Evolutionary conservation across 2,329 filamentous ascomycete species (phyloP).

Genomic region (Metarhizium guizhouense): DNA sequence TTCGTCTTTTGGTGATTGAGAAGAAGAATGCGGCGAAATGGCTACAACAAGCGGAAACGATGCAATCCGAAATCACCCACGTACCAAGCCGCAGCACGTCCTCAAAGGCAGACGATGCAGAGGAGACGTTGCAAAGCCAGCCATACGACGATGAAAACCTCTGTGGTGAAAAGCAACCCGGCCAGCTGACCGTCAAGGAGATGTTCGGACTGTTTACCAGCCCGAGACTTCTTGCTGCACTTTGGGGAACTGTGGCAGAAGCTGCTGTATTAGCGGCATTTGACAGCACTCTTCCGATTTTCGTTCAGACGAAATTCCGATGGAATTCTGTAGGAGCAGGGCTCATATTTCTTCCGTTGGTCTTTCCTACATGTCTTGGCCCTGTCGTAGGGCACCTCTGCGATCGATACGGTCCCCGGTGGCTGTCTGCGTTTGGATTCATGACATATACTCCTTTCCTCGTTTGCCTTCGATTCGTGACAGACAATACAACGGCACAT

Average conservation of each 20-base stretch:
- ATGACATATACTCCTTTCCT: slow-evolving; percentile 24
- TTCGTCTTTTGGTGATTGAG: slow-evolving; percentile 25
- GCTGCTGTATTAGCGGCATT: slow-evolving; percentile 22
- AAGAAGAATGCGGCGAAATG: slow-evolving; percentile 21
- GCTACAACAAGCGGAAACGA: slow-evolving; percentile 5
- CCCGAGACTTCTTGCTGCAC: slow-evolving; percentile 22
- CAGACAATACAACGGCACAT: slow-evolving; percentile 18
- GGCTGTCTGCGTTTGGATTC: slow-evolving; percentile 23
- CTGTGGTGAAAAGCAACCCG: background rate
- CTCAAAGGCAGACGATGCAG: background rate
- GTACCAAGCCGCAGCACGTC: background rate
- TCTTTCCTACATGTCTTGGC: slow-evolving; percentile 21
- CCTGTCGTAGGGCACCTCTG: slow-evolving; percentile 21
- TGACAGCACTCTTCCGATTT: slow-evolving; percentile 24
- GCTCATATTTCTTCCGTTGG: slow-evolving; percentile 24
- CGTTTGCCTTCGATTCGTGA: slow-evolving; percentile 23
- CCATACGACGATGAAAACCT: background rate
- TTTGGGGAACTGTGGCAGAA: slow-evolving; percentile 26
- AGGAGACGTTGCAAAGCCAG: background rate
- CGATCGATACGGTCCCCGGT: slow-evolving; percentile 26
- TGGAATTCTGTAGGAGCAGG: slow-evolving; percentile 26
- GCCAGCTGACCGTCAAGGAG: slow-evolving; percentile 6
- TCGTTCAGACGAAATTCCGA: slow-evolving; percentile 18
- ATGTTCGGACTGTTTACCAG: slow-evolving; percentile 18
- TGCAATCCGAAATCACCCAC: background rate